Base-by-base conservation (phyloP, 208 protist genomes). In the Leptomonas pyrrhocoris region DNA sequence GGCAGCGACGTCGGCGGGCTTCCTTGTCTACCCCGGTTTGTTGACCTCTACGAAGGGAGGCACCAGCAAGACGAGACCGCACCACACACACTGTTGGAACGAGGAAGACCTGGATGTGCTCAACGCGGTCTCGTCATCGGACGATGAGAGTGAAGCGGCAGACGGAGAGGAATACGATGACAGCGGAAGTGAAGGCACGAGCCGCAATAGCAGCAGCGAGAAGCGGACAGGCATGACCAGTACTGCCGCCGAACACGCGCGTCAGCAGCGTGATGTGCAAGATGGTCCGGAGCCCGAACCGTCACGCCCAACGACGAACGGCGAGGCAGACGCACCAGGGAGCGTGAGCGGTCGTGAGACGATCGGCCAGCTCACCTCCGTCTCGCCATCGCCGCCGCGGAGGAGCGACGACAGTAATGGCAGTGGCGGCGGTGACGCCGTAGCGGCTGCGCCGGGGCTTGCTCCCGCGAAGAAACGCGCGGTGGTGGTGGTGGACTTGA, bases 321-420 rank as follows among this genome's bases (percentile, higher is more conserved):
- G 11, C 18, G 5, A 40, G 34, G 23, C 27, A 18, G 28, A 23
- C 13, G 18, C n/a, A 19, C 2, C 40, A 11, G 58, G 18, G 15
- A 11, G 6, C 12, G 48, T n/a, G n/a, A 43, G 48, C n/a, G 60
- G 43, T 19, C 38, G 60, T 3, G 19, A 55, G 43, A 66, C 60
- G 48, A 45, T 66, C 30, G 60, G 60, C 31, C 43, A 56, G 31
- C 48, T 66, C 46, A 66, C 60, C 60, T 66, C 60, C 60, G 60
- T 66, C 31, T 66, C 60, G n/a, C 60, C 60, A 18, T 66, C 60
- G 1, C 60, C 48, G 31, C 31, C 60, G 46, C 60, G 48, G 28
- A 43, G 27, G 15, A 49, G 23, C 15, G 25, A 11, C 34, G 19
- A 21, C 38, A 18, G 38, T 8, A 49, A 42, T 6, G 18, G 16